Percentiles rank a stretch among this genome's conserved stretches.
Conservation (phyloP, 1,284 basidiomycete genomes). For the Marasmius tenuissimus region DNA sequence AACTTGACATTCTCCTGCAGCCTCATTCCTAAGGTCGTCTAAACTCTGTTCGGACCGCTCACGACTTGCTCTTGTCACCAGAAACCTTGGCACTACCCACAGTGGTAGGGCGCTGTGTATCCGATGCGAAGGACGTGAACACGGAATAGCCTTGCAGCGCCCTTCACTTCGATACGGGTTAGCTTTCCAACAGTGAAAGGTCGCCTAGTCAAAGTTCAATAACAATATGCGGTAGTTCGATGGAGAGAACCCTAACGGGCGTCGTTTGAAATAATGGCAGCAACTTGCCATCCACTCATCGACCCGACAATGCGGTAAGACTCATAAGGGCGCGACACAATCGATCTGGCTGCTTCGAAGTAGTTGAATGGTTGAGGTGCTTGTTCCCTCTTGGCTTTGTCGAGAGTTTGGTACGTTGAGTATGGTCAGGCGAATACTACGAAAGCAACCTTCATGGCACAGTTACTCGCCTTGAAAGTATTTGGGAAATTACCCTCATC, state of each 20-base stretch:
- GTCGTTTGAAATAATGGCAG: constrained; percentile 49
- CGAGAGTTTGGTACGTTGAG: constrained; percentile 4
- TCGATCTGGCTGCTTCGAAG: constrained; percentile 42
- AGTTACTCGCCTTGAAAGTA: constrained; percentile 36
- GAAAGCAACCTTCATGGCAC: not conserved
- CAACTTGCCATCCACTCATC: constrained; percentile 37
- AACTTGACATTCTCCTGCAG: no score
- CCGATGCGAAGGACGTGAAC: constrained; percentile 54
- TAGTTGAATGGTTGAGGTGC: constrained; percentile 31
- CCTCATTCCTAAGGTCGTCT: no score
- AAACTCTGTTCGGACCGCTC: no score
- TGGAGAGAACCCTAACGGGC: constrained; percentile 34
- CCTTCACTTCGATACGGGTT: constrained; percentile 46
- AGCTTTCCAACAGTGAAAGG: constrained; percentile 47
- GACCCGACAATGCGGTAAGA: constrained; percentile 43
- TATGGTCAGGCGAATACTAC: constrained; percentile 6
- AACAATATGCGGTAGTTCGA: no score
- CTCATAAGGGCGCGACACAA: constrained; percentile 38
- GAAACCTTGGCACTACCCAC: constrained; percentile 8
- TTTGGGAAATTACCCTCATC: constrained; percentile 38
- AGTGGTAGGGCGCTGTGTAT: constrained; percentile 23
- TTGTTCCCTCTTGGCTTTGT: constrained; percentile 1
- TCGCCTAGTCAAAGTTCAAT: not conserved
- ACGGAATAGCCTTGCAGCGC: constrained; percentile 36
- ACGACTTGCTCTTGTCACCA: constrained; percentile 22